Base-by-base conservation (phyloP, 768 basidiomycete species). In the Porphyrellus cyaneotinctus region DNA sequence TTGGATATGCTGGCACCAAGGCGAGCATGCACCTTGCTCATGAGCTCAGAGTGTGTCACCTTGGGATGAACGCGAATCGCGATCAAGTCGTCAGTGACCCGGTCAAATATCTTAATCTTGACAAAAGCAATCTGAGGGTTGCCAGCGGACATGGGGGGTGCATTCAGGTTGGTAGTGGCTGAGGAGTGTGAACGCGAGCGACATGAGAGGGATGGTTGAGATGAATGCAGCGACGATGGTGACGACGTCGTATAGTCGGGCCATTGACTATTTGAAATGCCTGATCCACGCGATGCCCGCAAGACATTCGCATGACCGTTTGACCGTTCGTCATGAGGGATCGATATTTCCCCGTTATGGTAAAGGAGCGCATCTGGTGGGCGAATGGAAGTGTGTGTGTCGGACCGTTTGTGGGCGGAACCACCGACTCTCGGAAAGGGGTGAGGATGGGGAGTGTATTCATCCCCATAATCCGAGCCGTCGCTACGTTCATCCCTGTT, bases 21-120 rank as follows among this genome's bases (percentile, higher is more conserved):
- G 47, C 97, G 82, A 32, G 87, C 80, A 62, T 91, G 84, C 31
- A 97, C 90, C 73, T 98, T 99, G 46, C 84, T 89, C 78, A 97
- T 85, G 55, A 99, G 76, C 64, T 95, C 92, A 11, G 71, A 74
- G 63, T 90, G 87, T 9, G 88, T 84, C 36, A 98, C 94, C 47
- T 80, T 82, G 22, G 97, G 97, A 65, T 95, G 94, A 26, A 98
- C 95, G 14, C 97, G 85, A 51, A 98, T 97, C 5, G 97, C 97
- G 57, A 98, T 93, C 49, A 98, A 75, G 69, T 99, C 97, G 65
- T 98, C 95, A 23, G 92, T 87, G 51, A 87, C 78, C 35, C 90
- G 83, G 72, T 97, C 91, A 68, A 97, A 97, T 41, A 99, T 92
- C 74, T 99, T 99, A 74, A 99, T 97, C 74, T 98, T 99, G 59